A percentile compares a stretch with the other conserved stretches of the same genome.
These are phyloP conservation scores for Claviceps arundinis DNA, from an alignment of 2,329 filamentous ascomycete genomes.

Conservation along the genomic window DNA sequence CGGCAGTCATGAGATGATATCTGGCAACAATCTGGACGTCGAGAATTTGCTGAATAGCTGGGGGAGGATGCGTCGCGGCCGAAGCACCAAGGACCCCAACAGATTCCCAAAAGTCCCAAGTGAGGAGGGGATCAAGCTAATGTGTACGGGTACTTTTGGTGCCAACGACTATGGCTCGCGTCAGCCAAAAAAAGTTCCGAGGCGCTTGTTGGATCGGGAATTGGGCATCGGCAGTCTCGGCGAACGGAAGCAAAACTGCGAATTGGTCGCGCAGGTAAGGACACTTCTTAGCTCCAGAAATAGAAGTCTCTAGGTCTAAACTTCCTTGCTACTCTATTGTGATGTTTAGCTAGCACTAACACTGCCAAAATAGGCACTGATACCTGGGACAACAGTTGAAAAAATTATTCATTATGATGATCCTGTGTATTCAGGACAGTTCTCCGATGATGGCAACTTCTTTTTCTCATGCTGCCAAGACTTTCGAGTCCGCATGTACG, in stretches of 20 bases:
- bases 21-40: constrained; percentile 25
- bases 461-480: constrained; percentile 89
- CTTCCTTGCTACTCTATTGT: not conserved
- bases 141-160: constrained; percentile 74
- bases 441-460: constrained; percentile 93
- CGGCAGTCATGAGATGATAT: constrained; percentile 23
- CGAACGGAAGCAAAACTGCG: constrained; percentile 45
- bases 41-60: constrained; percentile 23
- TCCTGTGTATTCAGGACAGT: constrained; percentile 88
- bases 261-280: constrained; percentile 53
- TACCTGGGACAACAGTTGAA: constrained; percentile 67
- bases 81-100: constrained; percentile 32
- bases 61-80: constrained; percentile 31
- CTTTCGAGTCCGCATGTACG: constrained; percentile 92
- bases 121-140: constrained; percentile 60
- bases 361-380: constrained; percentile 42
- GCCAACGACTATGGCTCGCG: constrained; percentile 42
- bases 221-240: constrained; percentile 54
- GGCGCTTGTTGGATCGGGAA: constrained; percentile 68
- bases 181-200: constrained; percentile 47
- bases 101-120: constrained; percentile 77
- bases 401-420: constrained; percentile 78
- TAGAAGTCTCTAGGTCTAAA: too few species aligned
- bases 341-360: not conserved
- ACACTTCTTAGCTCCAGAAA: not conserved